These are phyloP conservation scores for Plasmodium inui DNA, from an alignment of 169 alveolate species.

Conservation along the genomic window DNA sequence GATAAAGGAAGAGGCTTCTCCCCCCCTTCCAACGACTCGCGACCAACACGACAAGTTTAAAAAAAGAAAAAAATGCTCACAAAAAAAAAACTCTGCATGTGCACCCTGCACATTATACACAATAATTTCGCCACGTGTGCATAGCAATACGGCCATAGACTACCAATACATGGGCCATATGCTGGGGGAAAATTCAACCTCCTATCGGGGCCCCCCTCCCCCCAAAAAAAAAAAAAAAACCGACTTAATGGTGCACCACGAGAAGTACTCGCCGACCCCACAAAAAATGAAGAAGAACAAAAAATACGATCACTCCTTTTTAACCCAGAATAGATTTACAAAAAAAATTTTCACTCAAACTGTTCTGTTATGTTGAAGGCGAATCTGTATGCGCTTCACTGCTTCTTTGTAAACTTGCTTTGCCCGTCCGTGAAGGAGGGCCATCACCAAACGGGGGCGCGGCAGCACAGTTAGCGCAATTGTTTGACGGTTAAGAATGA, in stretches of 20 bases:
- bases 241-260: background rate
- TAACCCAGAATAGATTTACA: background rate
- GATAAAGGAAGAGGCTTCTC: background rate
- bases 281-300: background rate
- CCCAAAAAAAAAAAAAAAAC: no score
- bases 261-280: background rate
- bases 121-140: background rate
- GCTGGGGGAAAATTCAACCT: background rate
- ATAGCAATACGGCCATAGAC: slow-evolving; percentile 15
- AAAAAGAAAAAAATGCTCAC: no score
- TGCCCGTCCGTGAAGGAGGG: background rate
- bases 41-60: background rate
- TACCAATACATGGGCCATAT: background rate
- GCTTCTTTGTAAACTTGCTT: background rate
- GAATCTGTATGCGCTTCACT: background rate
- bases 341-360: background rate
- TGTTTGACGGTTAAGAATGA: background rate
- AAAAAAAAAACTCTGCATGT: background rate
- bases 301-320: background rate
- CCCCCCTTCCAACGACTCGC: background rate
- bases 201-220: background rate
- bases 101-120: background rate
- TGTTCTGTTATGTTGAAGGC: background rate
- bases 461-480: background rate
- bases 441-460: background rate